Evolutionary conservation across 257 asterid genomes (phyloP).

Genomic region (Cinchona pubescens): DNA sequence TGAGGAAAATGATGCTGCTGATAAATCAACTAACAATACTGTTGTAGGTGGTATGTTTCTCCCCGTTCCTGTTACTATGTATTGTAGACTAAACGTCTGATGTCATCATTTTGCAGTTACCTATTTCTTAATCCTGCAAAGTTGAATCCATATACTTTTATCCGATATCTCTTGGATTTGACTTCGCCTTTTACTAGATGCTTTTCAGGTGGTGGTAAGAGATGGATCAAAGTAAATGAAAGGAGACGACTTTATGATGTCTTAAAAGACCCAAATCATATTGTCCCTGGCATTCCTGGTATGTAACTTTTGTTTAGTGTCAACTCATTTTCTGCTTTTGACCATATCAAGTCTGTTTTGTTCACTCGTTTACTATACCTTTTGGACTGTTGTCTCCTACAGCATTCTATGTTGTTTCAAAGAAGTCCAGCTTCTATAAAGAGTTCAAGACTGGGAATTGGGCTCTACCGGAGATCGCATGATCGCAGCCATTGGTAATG

Average conservation of each 20-base stretch:
- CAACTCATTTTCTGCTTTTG: neutral
- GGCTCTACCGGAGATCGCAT: conserved; percentile 50
- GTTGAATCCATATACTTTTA: neutral
- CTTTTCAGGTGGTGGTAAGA: conserved; percentile 41
- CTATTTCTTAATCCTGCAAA: no score
- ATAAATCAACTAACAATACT: conserved; percentile 17
- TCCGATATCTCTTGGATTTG: neutral
- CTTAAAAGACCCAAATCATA: conserved; percentile 49
- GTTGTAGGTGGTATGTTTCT: conserved; percentile 41
- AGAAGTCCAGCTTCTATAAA: conserved; percentile 60
- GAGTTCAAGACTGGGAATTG: conserved; percentile 78
- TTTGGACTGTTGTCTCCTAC: conserved; percentile 30
- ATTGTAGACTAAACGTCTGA: neutral
- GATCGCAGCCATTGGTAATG: conserved; percentile 14
- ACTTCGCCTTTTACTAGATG: conserved; percentile 1
- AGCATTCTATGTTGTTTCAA: conserved; percentile 72
- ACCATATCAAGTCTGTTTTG: neutral
- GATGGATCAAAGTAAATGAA: conserved; percentile 71
- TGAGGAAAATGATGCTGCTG: conserved; percentile 53
- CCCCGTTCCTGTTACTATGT: neutral
- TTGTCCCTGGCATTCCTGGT: conserved; percentile 92
- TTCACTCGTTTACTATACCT: neutral
- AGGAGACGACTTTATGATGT: conserved; percentile 64
- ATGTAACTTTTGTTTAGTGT: conserved; percentile 9
- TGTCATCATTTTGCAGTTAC: no score